Evolutionary conservation across 768 basidiomycete species (phyloP), one percentile per base, ranked within the genome.

Genomic region (Termitomyces sp.): DNA sequence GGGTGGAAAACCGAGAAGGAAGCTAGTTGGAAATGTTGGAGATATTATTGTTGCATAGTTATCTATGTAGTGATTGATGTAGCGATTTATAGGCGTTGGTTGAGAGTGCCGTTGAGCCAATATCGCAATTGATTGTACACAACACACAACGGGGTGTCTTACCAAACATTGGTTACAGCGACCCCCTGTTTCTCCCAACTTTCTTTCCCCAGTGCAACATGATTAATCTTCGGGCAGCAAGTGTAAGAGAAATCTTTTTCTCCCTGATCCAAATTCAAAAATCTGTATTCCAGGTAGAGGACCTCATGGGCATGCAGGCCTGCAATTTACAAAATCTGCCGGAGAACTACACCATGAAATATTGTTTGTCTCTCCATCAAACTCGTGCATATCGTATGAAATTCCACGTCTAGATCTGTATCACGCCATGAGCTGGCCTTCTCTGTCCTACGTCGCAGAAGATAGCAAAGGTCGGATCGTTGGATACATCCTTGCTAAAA

Each of bases 401-500:
- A 25, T 59, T 83, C n/a, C 16, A 19, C 41, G n/a, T 35, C 55
- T 54, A 78, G 92, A 94, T 70, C 79, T 96, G 46, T 98, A 94
- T 70, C 94, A 97, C 67, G 83, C 85, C 9, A 78, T 96, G 74
- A 91, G 92, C n/a, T 98, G 95, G 95, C 95, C 95, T 2, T 85
- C 89, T 35, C 79, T 98, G 21, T 96, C 94, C 11, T 97, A 89
- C 61, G 94, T 98, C 2, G 95, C 95, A 1, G 92, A 94, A 69
- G 94, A 96, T 64, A 83, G 86, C 62, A 85, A 91, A 63, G 94
- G 94, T 10, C 82, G 91, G 57, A 88, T 98, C 54, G 94, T 97
- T 14, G 95, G 95, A 35, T 98, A 98, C 70, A 95, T 97, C 56
- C 76, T 98, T 47, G 94, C 91, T 19, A 97, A 97, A 73, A 97